Conservation (phyloP, 331 rosid species). For the Prunus yedoensis region DNA sequence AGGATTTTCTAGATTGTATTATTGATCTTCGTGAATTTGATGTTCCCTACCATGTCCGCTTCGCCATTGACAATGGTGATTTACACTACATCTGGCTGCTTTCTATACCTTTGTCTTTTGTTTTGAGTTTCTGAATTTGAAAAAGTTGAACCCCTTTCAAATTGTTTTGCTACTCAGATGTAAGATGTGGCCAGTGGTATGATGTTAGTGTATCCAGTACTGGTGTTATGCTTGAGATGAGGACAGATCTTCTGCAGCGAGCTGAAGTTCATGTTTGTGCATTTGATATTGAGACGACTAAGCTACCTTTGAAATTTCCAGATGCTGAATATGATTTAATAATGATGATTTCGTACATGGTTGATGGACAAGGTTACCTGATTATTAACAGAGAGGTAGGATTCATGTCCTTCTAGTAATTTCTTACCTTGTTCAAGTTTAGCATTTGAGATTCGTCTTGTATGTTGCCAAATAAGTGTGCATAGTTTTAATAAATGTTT, state of each 20-base stretch:
- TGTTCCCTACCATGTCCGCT: constrained; percentile 96
- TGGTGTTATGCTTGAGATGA: constrained; percentile 72
- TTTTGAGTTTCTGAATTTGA: constrained; percentile 8
- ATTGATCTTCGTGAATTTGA: constrained; percentile 90
- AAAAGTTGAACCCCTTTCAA: constrained; percentile 25
- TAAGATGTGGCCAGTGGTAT: constrained; percentile 91
- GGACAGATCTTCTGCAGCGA: constrained; percentile 95
- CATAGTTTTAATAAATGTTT: neutral
- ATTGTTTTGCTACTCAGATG: constrained; percentile 52
- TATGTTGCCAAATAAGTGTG: constrained; percentile 1
- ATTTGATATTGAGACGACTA: constrained; percentile 96
- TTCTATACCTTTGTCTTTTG: constrained; percentile 20
- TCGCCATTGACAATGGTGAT: constrained; percentile 89
- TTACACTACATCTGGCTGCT: constrained; percentile 22
- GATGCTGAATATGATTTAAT: constrained; percentile 86
- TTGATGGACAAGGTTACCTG: constrained; percentile 91
- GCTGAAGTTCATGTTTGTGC: constrained; percentile 99
- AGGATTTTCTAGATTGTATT: constrained; percentile 82
- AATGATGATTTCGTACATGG: constrained; percentile 99
- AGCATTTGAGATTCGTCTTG: constrained; percentile 6
- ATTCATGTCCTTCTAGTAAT: constrained; percentile 10
- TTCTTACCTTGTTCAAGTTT: constrained; percentile 18
- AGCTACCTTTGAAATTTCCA: constrained; percentile 91
- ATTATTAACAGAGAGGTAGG: constrained; percentile 91
- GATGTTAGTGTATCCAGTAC: constrained; percentile 73